Base-by-base conservation (phyloP, 2,329 filamentous ascomycete species). In the Purpureocillium takamizusanense region DNA sequence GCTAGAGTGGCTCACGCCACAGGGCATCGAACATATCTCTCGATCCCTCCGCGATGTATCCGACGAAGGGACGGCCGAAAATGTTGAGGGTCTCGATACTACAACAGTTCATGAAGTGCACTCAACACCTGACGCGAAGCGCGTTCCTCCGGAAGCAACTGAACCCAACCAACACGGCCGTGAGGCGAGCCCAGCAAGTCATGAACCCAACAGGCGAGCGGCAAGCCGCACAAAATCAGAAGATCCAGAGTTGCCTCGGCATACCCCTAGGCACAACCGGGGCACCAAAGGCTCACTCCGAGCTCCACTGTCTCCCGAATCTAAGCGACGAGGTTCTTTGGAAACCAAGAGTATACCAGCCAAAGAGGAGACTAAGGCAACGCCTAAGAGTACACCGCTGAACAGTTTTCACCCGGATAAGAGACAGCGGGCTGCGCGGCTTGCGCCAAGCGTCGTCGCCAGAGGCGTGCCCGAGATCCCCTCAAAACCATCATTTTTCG, bases 1-100 rank as follows among this genome's bases (percentile, higher is more conserved):
- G 76, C 51, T 83, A 4, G 79, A 83, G 53, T 83, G 78, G 78
- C 60, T 83, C n/a, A 78, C 77, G 2, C 77, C 77, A 1, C 66
- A 67, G 39, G 70, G 67, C n/a, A 53, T 78, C 4, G 65, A 69
- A 15, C 61, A 64, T 9, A 67, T 78, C 58, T 61, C 65, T 1
- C 51, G 62, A 13, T 65, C 61, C 36, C 40, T 59, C 15, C 47
- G 44, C 6, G 46, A 50, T 4, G 37, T 44, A 14, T 36, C 44
- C 27, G 21, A 40, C 23, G 40, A 31, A 10, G 38, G 38, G n/a
- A 28, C 28, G 36, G 35, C 16, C 33, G 48, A 31, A 36, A 45
- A n/a, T 29, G 15, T 16, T 35, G 33, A 25, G 14, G 33, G 6
- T 12, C 12, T 14, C 25, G 33, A 33, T 15, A 16, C 35, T 21